Base-by-base conservation (phyloP, 768 basidiomycete species). In the Lyophyllum atratum region DNA sequence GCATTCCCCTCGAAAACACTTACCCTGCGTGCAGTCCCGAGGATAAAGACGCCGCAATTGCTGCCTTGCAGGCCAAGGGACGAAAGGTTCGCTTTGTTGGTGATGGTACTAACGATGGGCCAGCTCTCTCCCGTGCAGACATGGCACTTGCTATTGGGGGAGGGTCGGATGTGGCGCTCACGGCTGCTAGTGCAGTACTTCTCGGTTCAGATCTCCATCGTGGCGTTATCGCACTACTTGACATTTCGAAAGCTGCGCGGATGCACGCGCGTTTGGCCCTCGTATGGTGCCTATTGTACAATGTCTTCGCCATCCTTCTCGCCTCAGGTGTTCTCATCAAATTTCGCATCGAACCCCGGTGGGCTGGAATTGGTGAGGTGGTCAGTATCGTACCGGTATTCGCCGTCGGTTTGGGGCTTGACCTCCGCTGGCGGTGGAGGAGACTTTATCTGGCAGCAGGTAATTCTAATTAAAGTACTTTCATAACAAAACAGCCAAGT, bases 31-130 rank as follows among this genome's bases (percentile, higher is more conserved):
- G 80, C 29, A 68, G 79, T 6, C 82, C 84, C 1, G 73, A 74
- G 10, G 79, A 75, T 43, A 85, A 86, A 66, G 70, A 71, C 9
- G 64, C 59, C 17, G 69, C 67, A 50, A 64, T 77, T 52, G 65
- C 59, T 24, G 54, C 51, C 44, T 65, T 75, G 31, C 64, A 70
- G 43, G 55, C 60, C n/a, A 55, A 66, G 49, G 47, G 53, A 17
- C 64, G 66, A 9, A 51, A 51, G 22, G 80, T 80, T 3, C 63
- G 74, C 40, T 81, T 81, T 68, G 68, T 77, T 26, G 78, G 78
- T 34, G 84, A 85, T 64, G 84, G 84, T 17, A 74, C 80, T 24
- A 83, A 85, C 66, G 82, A 84, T 64, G 68, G 78, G 5, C 72
- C 73, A 12, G 77, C 83, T 8, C 75, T 85, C 22, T 76, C 80